These are phyloP conservation scores for Graphilbum ipis-grandicollis DNA, from an alignment of 2,329 filamentous ascomycete species.

Conservation along the genomic window DNA sequence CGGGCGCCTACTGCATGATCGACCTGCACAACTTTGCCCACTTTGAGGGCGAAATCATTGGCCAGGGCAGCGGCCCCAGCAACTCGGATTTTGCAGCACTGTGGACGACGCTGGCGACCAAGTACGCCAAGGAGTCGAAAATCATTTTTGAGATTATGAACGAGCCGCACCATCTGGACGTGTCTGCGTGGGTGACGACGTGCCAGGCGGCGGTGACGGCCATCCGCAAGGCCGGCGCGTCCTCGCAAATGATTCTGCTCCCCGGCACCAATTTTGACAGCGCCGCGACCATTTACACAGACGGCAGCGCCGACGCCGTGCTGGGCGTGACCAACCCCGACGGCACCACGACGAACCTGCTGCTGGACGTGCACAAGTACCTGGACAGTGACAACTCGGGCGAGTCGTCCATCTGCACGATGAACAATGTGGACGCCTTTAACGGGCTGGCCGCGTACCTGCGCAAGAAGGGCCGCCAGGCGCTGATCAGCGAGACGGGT, in stretches of 20 bases:
- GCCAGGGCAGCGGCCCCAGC: constrained; percentile 45
- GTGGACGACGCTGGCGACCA: constrained; percentile 39
- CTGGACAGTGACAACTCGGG: constrained; percentile 40
- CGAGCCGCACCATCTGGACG: constrained; percentile 44
- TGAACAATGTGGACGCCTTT: constrained; percentile 22
- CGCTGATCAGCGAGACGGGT: constrained; percentile 19
- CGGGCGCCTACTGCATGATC: constrained; percentile 30
- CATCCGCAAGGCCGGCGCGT: constrained; percentile 46
- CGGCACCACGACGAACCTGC: constrained; percentile 34
- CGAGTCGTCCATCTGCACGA: constrained; percentile 31
- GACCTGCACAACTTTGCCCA: constrained; percentile 40
- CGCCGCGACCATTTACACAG: constrained; percentile 21
- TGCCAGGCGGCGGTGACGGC: constrained; percentile 47
- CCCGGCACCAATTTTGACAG: constrained; percentile 29
- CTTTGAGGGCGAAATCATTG: constrained; percentile 45
- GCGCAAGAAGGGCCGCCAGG: constrained; percentile 16
- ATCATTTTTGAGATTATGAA: constrained; percentile 54
- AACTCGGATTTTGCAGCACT: constrained; percentile 43
- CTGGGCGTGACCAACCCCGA: constrained; percentile 39
- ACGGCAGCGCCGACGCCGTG: constrained; percentile 32
- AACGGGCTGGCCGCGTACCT: constrained; percentile 17
- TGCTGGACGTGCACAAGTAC: constrained; percentile 45
- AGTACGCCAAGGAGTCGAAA: constrained; percentile 35
- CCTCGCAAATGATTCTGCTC: constrained; percentile 43
- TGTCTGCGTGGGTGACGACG: constrained; percentile 38